phyloP scores from a whole-genome alignment of 768 basidiomycete genomes.

The Tylopilus plumbeoviolaceoides region DNA sequence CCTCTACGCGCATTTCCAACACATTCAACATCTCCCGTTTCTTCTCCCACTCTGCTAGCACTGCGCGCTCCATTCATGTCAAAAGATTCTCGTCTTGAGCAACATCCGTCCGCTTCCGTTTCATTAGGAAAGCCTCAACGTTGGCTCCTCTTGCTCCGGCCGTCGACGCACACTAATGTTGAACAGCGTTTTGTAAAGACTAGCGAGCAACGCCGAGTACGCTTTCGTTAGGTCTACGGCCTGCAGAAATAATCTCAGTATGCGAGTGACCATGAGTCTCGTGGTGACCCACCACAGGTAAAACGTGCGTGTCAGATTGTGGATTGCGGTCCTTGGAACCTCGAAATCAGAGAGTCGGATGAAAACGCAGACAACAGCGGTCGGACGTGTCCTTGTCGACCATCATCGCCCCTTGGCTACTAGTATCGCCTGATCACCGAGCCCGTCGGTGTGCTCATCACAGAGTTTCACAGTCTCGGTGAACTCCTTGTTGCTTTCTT shows the following conservation, averaged over 20 bases:
- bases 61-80: constrained; percentile 70
- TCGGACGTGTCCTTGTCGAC: constrained; percentile 81
- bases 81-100: constrained; percentile 69
- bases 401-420: constrained; percentile 92
- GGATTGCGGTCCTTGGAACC: constrained; percentile 85
- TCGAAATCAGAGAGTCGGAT: constrained; percentile 77
- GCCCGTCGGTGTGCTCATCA: no score
- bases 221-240: constrained; percentile 85
- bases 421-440: no score
- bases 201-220: constrained; percentile 69
- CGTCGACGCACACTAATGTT: constrained; percentile 75
- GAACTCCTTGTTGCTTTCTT: no score
- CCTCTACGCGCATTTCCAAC: constrained; percentile 81
- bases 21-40: constrained; percentile 72
- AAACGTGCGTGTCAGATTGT: constrained; percentile 83
- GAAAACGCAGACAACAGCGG: constrained; percentile 76
- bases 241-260: constrained; percentile 36
- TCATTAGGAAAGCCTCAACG: constrained; percentile 71
- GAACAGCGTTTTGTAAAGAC: constrained; percentile 85
- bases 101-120: constrained; percentile 79
- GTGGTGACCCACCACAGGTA: constrained; percentile 72
- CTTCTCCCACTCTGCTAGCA: constrained; percentile 68
- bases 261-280: neutral
- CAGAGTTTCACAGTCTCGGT: no score
- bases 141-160: constrained; percentile 67